A percentile compares a stretch with the other conserved stretches of the same genome.
These are phyloP conservation scores for Buxus sempervirens DNA, from an alignment of 164 flowering plant species.

Conservation along the genomic window DNA sequence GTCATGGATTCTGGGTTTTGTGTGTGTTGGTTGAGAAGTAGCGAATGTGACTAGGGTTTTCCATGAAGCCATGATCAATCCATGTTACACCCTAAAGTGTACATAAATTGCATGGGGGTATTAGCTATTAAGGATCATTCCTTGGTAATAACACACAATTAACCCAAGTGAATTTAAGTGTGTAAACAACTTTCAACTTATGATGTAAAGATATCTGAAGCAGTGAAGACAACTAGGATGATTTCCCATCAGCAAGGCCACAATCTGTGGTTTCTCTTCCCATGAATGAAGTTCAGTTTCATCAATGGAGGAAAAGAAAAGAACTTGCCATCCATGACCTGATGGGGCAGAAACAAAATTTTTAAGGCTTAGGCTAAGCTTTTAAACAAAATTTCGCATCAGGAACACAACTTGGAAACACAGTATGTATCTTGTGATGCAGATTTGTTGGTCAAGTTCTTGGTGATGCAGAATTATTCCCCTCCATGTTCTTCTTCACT, in stretches of 20 bases:
- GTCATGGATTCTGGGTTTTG: conserved; percentile 14
- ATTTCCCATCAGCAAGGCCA: too few relatives aligned
- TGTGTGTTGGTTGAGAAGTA: conserved; percentile 16
- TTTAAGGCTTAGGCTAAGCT: too few relatives aligned
- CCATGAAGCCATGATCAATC: conserved; percentile 68
- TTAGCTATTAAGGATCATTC: not conserved
- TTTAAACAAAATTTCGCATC: not conserved
- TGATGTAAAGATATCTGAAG: not conserved
- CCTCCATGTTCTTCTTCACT: not conserved
- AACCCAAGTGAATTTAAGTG: not conserved
- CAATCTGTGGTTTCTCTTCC: not conserved
- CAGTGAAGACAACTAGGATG: not conserved
- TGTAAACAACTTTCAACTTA: not conserved
- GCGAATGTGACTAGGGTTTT: conserved; percentile 44
- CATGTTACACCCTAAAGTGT: too few relatives aligned
- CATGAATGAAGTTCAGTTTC: not conserved
- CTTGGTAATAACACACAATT: not conserved
- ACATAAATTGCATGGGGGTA: too few relatives aligned
- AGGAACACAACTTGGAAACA: not conserved
- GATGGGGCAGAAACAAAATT: not conserved
- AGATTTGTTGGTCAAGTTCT: not conserved
- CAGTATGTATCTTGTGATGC: too few relatives aligned
- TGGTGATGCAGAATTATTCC: not conserved
- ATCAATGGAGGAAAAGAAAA: not conserved
- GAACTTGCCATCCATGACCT: not conserved